These are phyloP conservation scores for Bjerkandera adusta DNA, from an alignment of 1,284 basidiomycete species.

Conservation along the genomic window DNA sequence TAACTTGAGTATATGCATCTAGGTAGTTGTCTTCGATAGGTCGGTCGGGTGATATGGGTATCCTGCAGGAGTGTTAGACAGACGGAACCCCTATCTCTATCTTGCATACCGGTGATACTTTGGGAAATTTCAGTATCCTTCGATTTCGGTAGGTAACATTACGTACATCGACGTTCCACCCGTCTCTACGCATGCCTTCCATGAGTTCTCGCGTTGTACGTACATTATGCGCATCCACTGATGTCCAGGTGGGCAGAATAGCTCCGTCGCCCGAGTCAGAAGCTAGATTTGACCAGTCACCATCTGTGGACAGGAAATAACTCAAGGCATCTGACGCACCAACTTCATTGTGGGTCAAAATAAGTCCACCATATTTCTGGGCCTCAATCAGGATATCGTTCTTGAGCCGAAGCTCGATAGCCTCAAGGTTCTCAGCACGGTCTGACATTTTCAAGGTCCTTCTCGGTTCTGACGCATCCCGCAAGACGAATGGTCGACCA, in stretches of 20 bases:
- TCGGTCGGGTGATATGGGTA: constrained; percentile 90
- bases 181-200: constrained; percentile 74
- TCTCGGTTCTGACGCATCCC: constrained; percentile 86
- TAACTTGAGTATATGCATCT: constrained; percentile 87
- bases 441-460: constrained; percentile 84
- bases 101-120: constrained; percentile 62
- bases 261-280: constrained; percentile 75
- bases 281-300: constrained; percentile 33
- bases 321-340: too few relatives aligned
- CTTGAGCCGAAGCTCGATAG: constrained; percentile 90
- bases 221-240: constrained; percentile 84
- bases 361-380: constrained; percentile 78
- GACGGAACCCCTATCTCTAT: neutral
- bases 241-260: constrained; percentile 93
- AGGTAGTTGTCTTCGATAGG: constrained; percentile 95
- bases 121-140: constrained; percentile 8
- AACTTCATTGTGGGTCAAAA: constrained; percentile 92
- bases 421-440: constrained; percentile 93
- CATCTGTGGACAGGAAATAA: constrained; percentile 5
- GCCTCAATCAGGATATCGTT: constrained; percentile 93
- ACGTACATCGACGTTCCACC: constrained; percentile 88
- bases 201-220: constrained; percentile 89
- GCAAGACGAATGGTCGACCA: constrained; percentile 93
- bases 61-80: constrained; percentile 42
- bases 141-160: neutral